Evolutionary conservation across 768 basidiomycete genomes (phyloP), one percentile per base, ranked within the genome.

Genomic region (Roridomyces roridus): DNA sequence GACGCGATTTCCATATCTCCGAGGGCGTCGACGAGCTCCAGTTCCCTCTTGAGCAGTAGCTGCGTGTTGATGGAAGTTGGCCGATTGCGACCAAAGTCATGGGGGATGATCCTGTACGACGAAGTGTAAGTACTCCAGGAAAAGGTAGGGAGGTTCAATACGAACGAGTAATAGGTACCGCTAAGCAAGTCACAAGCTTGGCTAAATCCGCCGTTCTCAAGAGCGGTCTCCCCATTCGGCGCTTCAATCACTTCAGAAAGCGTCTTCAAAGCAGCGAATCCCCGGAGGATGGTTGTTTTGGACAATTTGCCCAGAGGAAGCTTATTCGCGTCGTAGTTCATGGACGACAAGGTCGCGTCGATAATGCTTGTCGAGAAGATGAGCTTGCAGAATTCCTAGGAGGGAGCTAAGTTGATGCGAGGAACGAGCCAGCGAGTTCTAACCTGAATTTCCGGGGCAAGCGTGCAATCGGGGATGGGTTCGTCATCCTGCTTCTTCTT

Each of bases 241-340:
- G 81, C 62, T 1, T 74, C 68, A 36, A 87, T 74, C 24, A 83
- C 84, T 59, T 87, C 85, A 2, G 81, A 67, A n/a, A 83, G 76
- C 31, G 68, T 68, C 80, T 86, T 86, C 31, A 87, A 70, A 14
- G 83, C 84, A 5, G 77, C 70, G 55, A 87, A 87, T 9, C 85
- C 85, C 44, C 73, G 80, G 40, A 86, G 70, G 58, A 87, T 84
- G 1, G 84, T 86, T 6, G 79, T 72, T 65, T 86, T 86, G 6
- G 85, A 77, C 17, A 87, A 74, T 72, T 87, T 86, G 78, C 85
- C 85, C 17, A 86, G 78, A 15, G 85, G 85, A 21, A 86, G 75
- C 62, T 86, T 87, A 62, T 80, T 80, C 5, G 85, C 85, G 64
- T 87, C 85, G 57, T 87, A 87, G 59, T 86, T 85, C 83, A 87